Conservation (phyloP, 371 early-diverging fungal species). For the Rhizopus arrhizus region DNA sequence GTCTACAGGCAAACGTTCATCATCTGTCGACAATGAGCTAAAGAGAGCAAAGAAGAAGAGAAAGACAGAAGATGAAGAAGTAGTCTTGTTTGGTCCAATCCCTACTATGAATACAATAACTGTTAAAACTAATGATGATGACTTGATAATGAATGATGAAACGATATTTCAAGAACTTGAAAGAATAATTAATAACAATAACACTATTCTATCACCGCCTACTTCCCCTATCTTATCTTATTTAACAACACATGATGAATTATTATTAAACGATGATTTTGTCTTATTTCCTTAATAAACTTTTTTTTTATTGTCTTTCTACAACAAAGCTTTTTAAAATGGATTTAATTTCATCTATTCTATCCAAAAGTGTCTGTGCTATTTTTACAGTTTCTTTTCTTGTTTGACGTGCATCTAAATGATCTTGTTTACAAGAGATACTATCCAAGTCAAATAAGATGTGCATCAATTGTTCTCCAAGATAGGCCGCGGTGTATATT, state of each 20-base stretch:
- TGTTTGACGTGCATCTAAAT: constrained; percentile 17
- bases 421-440: constrained; percentile 17
- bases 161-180: constrained; percentile 21
- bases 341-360: constrained; percentile 31
- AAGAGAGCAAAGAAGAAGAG: neutral
- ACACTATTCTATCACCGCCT: constrained; percentile 17
- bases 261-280: constrained; percentile 13
- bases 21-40: neutral
- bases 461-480: constrained; percentile 31
- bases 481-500: constrained; percentile 24
- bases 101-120: neutral
- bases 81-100: constrained; percentile 17
- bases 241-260: neutral
- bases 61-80: constrained; percentile 3
- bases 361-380: constrained; percentile 27
- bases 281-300: constrained; percentile 22
- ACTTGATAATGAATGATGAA: constrained; percentile 17
- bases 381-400: constrained; percentile 24
- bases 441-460: constrained; percentile 29
- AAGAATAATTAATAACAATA: constrained; percentile 8
- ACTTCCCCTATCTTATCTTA: neutral
- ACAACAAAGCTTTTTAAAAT: constrained; percentile 18
- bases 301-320: neutral
- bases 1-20: neutral
- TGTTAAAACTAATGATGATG: neutral